Base-by-base conservation (phyloP, 2,329 filamentous ascomycete species). In the Trichoderma arundinaceum region DNA sequence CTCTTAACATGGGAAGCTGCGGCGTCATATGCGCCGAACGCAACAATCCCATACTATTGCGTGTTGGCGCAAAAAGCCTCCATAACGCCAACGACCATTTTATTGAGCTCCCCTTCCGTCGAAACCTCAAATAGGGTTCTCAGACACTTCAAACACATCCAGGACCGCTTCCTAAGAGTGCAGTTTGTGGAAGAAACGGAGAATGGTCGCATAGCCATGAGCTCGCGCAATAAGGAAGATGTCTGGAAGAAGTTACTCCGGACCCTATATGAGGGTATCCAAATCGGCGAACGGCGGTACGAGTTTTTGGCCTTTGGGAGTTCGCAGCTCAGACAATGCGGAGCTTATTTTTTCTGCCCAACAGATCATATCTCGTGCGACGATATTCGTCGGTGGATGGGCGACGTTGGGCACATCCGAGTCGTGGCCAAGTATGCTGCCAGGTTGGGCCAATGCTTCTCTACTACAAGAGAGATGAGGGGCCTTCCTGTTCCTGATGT, bases 281-380 rank as follows among this genome's bases (percentile, higher is more conserved):
- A 82, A 0, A 88, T 99, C 57, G 95, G 92, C 4, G 91, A 90
- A 68, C 88, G 92, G 7, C 86, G 87, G 66, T 99, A 93, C 76
- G 86, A 94, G 70, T 98, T 98, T 69, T 85, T 99, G 32, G 95
- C 94, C 0, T 97, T 94, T 78, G 94, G 95, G 0, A 98, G 95
- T 76, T 97, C 95, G 0, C 95, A 99, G 72, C 91, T 99, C 67
- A 87, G 94, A 59, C 94, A 98, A 73, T 89, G 94, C 70, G 91
- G 94, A 0, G 94, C 92, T 0, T 98, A 95, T 74, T 97, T 99
- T 77, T 98, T 98, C 75, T 90, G 92, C 4, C 86, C 91, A 0
- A 88, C 87, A 0, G 80, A 86, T 0, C 81, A 86, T 63, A 74
- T 91, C 7, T 90, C 87, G 1, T 92, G 92, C 61, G 85, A 90